phyloP scores from a whole-genome alignment of 495 filamentous ascomycete species.

The Elasticomyces elasticus region DNA sequence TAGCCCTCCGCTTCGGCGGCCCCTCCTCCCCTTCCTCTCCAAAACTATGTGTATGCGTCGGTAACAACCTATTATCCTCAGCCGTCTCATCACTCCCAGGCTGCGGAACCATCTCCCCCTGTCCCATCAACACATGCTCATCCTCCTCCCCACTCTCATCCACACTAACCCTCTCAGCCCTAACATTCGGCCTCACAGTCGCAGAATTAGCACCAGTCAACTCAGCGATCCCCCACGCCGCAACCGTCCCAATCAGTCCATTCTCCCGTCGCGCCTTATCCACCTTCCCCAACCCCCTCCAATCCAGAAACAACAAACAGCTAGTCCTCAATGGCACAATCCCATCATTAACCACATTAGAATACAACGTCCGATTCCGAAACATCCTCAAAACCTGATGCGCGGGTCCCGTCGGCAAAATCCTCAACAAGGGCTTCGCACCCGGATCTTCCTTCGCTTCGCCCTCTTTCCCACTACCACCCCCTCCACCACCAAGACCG shows the following conservation, averaged over 20 bases:
- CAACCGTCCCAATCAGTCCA: constrained; percentile 80
- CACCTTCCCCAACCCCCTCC: constrained; percentile 84
- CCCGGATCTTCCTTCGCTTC: constrained; percentile 54
- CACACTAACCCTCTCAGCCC: constrained; percentile 23
- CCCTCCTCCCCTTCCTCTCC: neutral
- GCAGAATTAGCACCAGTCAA: constrained; percentile 69
- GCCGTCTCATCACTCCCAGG: constrained; percentile 36
- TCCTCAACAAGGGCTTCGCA: constrained; percentile 80
- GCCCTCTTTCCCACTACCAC: constrained; percentile 49
- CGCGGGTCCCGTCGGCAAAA: constrained; percentile 85
- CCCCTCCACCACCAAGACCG: constrained; percentile 56
- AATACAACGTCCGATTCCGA: constrained; percentile 84
- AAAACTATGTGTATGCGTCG: constrained; percentile 6
- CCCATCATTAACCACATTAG: constrained; percentile 96
- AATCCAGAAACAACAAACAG: constrained; percentile 92
- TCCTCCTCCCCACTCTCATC: constrained; percentile 22
- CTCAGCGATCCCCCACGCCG: constrained; percentile 91
- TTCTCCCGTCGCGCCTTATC: constrained; percentile 91
- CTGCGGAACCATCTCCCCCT: constrained; percentile 44
- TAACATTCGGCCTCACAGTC: constrained; percentile 36
- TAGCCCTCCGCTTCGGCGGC: neutral
- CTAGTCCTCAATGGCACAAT: constrained; percentile 93
- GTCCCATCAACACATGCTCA: constrained; percentile 6
- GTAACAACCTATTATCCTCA: constrained; percentile 7
- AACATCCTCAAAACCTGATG: constrained; percentile 80